These are phyloP conservation scores for Phalaenopsis equestris DNA, from an alignment of 106 monocot species.

Conservation along the genomic window DNA sequence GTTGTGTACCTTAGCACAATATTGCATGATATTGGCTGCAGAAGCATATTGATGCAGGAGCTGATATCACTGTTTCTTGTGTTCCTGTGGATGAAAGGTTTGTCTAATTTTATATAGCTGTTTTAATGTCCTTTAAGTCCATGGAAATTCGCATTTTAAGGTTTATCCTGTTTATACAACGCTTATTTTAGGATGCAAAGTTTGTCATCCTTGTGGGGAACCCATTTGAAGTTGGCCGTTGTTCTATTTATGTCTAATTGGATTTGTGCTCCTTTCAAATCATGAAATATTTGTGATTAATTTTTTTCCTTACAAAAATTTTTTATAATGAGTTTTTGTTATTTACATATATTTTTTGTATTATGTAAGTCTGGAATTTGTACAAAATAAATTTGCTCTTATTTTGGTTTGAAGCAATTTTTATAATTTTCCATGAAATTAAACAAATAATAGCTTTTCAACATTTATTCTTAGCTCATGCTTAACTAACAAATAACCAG, in stretches of 20 bases:
- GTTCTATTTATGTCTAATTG: too few relatives aligned
- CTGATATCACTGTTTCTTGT: conserved; percentile 84
- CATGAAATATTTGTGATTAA: too few relatives aligned
- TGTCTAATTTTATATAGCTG: background rate
- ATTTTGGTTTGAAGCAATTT: background rate
- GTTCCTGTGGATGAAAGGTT: conserved; percentile 80
- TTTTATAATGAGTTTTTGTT: background rate
- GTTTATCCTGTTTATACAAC: too few relatives aligned
- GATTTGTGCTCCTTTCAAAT: too few relatives aligned
- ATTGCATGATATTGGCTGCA: conserved; percentile 24
- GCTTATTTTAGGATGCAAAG: too few relatives aligned
- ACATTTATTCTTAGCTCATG: background rate
- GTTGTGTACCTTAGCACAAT: background rate
- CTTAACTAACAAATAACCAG: background rate
- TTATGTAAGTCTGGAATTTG: background rate
- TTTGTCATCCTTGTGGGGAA: too few relatives aligned
- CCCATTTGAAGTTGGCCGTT: too few relatives aligned
- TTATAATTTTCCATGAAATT: background rate
- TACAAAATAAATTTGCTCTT: background rate
- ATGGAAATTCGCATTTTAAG: background rate
- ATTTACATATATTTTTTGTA: background rate
- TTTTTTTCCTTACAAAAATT: too few relatives aligned
- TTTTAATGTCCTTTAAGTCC: background rate
- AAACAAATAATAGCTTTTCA: background rate
- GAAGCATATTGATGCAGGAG: conserved; percentile 70